Conservation (phyloP, 2,329 filamentous ascomycete species). For the Aspergillus costaricaensis region DNA sequence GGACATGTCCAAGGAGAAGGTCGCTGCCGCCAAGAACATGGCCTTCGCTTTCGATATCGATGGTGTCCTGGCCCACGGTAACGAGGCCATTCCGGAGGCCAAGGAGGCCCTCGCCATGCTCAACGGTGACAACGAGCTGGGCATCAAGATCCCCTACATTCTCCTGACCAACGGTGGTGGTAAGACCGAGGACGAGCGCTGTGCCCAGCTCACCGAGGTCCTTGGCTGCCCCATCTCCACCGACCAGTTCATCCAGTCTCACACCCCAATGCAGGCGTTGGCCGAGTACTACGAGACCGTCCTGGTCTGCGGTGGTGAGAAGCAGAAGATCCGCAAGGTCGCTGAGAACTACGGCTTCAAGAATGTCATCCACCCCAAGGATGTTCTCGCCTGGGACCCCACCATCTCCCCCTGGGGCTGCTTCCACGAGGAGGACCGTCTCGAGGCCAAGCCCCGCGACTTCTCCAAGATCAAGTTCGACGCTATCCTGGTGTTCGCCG, state of each 20-base stretch:
- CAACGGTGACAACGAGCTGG: slow-evolving; percentile 74
- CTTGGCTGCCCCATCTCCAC: slow-evolving; percentile 65
- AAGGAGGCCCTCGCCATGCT: slow-evolving; percentile 68
- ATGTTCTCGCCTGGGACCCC: slow-evolving; percentile 69
- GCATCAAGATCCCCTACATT: slow-evolving; percentile 75
- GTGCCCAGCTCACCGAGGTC: slow-evolving; percentile 68
- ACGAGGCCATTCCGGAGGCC: slow-evolving; percentile 69
- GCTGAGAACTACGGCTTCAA: slow-evolving; percentile 74
- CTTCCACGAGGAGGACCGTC: slow-evolving; percentile 68
- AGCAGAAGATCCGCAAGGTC: slow-evolving; percentile 72
- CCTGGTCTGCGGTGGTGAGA: slow-evolving; percentile 73
- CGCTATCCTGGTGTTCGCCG: slow-evolving; percentile 73
- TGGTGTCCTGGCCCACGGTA: slow-evolving; percentile 73
- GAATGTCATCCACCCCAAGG: slow-evolving; percentile 71
- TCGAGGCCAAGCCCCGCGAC: slow-evolving; percentile 68
- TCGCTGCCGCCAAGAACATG: slow-evolving; percentile 73
- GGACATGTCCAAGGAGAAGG: slow-evolving; percentile 66
- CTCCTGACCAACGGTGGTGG: slow-evolving; percentile 75
- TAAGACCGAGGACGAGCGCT: slow-evolving; percentile 67
- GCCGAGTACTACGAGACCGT: slow-evolving; percentile 77
- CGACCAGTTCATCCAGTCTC: slow-evolving; percentile 75
- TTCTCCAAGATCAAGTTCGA: slow-evolving; percentile 72
- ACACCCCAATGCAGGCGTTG: slow-evolving; percentile 75
- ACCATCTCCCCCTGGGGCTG: slow-evolving; percentile 69
- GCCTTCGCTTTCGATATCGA: slow-evolving; percentile 72